Evolutionary conservation across 306 rosid genomes (phyloP), one percentile per base, ranked within the genome.

Genomic region (Cajanus cajan): DNA sequence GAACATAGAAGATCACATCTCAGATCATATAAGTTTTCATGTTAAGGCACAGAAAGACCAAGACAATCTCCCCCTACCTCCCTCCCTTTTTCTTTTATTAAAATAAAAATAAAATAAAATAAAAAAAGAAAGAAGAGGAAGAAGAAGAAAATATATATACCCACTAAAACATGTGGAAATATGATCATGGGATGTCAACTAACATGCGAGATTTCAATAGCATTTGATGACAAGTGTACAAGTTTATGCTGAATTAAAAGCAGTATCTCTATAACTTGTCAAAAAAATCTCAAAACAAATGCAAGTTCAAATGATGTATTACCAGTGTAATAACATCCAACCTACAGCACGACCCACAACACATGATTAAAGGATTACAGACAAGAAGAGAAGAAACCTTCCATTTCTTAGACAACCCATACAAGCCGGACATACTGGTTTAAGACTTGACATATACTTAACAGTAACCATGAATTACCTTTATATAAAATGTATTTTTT

Each of bases 1-100:
- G 55, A 76, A 66, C 39, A 84, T 9, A 71, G 50, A 70, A 50
- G 13, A 70, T 40, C 73, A 81, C 70, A 54, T 71, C 52, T 40
- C 73, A 81, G 67, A 54, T 71, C 52, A 78, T 39, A 34, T 24
- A 55, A 57, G n/a, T 25, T 24, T 69, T 65, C 28, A 34, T 62
- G 21, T 10, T 14, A 70, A 25, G 0, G 54, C 41, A 22, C 50
- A 19, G 13, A 24, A 25, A 47, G 34, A 51, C 14, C 50, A 57
- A 51, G 58, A 62, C 44, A 28, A 39, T n/a, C n/a, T n/a, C n/a
- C n/a, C n/a, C n/a, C n/a, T n/a, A n/a, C n/a, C n/a, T n/a, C n/a
- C n/a, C n/a, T n/a, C n/a, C n/a, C n/a, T n/a, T n/a, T n/a, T n/a
- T n/a, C n/a, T n/a, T n/a, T n/a, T n/a, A n/a, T n/a, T n/a, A n/a